A percentile compares a stretch with the other conserved stretches of the same genome.
phyloP scores from a whole-genome alignment of 139 green algal genomes.

The Zygnema circumcarinatum region DNA sequence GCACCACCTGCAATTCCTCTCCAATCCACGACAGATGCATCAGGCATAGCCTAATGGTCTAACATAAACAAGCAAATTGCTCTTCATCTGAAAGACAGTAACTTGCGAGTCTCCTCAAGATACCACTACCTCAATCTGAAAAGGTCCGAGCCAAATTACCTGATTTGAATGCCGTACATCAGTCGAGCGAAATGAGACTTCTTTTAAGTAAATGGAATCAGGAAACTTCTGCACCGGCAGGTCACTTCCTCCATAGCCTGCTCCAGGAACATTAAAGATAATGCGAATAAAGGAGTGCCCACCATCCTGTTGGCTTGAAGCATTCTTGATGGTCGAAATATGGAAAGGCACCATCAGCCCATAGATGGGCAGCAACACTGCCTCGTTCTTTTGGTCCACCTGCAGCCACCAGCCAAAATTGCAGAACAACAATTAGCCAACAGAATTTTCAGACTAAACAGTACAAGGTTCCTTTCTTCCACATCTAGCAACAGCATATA shows the following conservation, averaged over 20 bases:
- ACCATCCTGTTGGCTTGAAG: constrained; percentile 77
- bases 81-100: too few species aligned
- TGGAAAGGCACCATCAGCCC: constrained; percentile 97
- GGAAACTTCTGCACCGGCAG: constrained; percentile 69
- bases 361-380: constrained; percentile 95
- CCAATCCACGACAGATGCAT: neutral
- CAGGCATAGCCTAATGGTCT: too few species aligned
- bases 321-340: constrained; percentile 91
- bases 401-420: constrained; percentile 49
- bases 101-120: too few species aligned
- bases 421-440: constrained; percentile 46
- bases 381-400: constrained; percentile 80
- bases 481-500: too few species aligned
- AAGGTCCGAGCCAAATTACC: too few species aligned
- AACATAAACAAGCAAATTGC: too few species aligned
- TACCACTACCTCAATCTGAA: too few species aligned
- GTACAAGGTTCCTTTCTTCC: too few species aligned
- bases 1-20: constrained; percentile 66
- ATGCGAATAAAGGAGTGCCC: constrained; percentile 86
- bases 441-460: too few species aligned
- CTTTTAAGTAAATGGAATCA: constrained; percentile 84
- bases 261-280: constrained; percentile 78
- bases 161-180: constrained; percentile 75
- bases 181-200: constrained; percentile 87
- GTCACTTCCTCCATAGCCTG: constrained; percentile 42